A percentile compares a stretch with the other conserved stretches of the same genome.
These are phyloP conservation scores for Ilyonectria mors-panacis DNA, from an alignment of 2,329 filamentous ascomycete genomes.

Conservation along the genomic window DNA sequence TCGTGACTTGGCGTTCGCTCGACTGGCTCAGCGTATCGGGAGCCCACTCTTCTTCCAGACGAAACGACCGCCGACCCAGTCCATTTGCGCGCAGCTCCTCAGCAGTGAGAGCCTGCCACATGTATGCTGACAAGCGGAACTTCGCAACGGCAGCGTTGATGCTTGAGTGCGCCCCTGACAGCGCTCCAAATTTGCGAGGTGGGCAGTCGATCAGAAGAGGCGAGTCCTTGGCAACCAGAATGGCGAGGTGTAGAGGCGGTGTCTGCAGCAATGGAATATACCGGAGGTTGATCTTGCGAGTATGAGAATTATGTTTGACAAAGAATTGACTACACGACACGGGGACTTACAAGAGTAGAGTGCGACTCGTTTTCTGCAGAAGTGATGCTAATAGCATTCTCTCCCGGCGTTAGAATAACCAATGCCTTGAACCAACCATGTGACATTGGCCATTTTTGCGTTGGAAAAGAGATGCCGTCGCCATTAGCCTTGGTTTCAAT, in stretches of 20 bases:
- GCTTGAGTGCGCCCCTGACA: constrained; percentile 64
- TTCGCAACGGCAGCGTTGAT: constrained; percentile 78
- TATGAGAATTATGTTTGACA: not conserved
- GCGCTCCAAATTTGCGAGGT: constrained; percentile 69
- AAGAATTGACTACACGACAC: not conserved
- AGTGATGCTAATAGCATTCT: constrained; percentile 22
- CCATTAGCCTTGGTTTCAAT: constrained; percentile 18
- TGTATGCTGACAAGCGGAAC: constrained; percentile 80
- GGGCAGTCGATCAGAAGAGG: constrained; percentile 78
- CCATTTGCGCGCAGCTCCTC: constrained; percentile 81
- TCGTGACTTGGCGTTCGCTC: not conserved
- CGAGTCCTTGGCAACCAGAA: constrained; percentile 79
- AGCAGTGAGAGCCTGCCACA: constrained; percentile 83
- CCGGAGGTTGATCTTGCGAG: constrained; percentile 4
- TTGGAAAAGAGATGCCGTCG: constrained; percentile 26
- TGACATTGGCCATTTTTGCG: constrained; percentile 36
- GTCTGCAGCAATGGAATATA: constrained; percentile 69
- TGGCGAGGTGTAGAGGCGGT: constrained; percentile 80
- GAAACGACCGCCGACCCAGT: constrained; percentile 78
- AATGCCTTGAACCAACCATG: constrained; percentile 37
- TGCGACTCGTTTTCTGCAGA: not conserved
- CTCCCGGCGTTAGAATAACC: constrained; percentile 29
- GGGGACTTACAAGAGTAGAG: not conserved
- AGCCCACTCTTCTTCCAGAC: constrained; percentile 82
- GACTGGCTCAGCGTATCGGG: constrained; percentile 72